Percentiles rank a stretch among this genome's conserved stretches.
These are phyloP conservation scores for Centaurea solstitialis DNA, from an alignment of 129 eudicot genomes.

Conservation along the genomic window DNA sequence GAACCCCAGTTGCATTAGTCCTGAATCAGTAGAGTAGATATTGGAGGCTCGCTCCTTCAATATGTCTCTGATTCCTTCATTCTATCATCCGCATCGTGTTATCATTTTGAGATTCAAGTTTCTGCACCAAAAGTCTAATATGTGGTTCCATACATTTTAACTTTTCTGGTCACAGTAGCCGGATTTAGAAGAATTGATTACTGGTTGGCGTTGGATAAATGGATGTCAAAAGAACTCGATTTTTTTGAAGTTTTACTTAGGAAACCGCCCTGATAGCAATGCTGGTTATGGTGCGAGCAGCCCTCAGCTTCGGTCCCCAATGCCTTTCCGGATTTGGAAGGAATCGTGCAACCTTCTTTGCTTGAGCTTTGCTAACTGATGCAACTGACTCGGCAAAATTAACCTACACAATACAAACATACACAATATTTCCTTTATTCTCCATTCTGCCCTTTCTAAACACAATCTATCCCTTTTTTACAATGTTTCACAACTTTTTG, in stretches of 20 bases:
- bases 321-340: slow-evolving; percentile 95
- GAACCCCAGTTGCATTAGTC: background rate
- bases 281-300: slow-evolving; percentile 91
- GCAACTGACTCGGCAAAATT: slow-evolving; percentile 92
- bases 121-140: background rate
- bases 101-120: background rate
- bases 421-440: background rate
- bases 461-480: background rate
- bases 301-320: slow-evolving; percentile 98
- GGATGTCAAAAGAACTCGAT: background rate
- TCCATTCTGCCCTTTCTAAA: too few relatives aligned
- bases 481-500: background rate
- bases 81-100: too few relatives aligned
- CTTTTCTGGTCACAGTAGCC: background rate
- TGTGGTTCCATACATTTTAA: background rate
- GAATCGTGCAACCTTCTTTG: slow-evolving; percentile 92
- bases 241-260: background rate
- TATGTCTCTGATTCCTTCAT: background rate
- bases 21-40: too few relatives aligned
- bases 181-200: background rate
- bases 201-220: background rate
- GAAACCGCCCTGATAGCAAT: slow-evolving; percentile 12
- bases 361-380: slow-evolving; percentile 89
- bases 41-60: background rate
- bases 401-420: slow-evolving; percentile 43